Conservation (phyloP, 805 yeast genomes). For the Myxozyma udenii region DNA sequence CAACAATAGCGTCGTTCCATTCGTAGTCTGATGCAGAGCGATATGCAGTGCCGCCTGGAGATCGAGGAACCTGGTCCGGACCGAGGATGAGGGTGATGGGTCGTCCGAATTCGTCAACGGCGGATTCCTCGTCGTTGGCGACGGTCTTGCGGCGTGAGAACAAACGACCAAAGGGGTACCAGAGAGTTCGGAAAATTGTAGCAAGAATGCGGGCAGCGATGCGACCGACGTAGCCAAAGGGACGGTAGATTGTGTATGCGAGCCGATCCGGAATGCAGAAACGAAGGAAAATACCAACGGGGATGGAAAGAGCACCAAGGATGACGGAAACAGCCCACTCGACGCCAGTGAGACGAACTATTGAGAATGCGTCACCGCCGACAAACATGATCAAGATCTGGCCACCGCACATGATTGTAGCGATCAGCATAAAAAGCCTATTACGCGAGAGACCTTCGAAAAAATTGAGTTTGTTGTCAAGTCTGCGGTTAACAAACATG, state of each 20-base stretch:
- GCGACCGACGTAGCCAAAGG: slow-evolving; percentile 16
- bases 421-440: slow-evolving; percentile 73
- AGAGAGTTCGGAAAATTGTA: slow-evolving; percentile 3
- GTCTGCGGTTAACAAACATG: slow-evolving; percentile 81
- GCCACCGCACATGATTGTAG: slow-evolving; percentile 70
- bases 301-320: slow-evolving; percentile 77
- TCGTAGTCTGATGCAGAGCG: slow-evolving; percentile 28
- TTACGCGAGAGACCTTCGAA: slow-evolving; percentile 79
- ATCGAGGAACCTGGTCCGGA: slow-evolving; percentile 3
- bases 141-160: not conserved
- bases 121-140: slow-evolving; percentile 27
- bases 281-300: slow-evolving; percentile 73
- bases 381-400: slow-evolving; percentile 91
- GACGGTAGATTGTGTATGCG: slow-evolving; percentile 23
- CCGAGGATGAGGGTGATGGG: not conserved
- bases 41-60: slow-evolving; percentile 17
- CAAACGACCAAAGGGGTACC: slow-evolving; percentile 29
- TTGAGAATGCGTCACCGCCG: slow-evolving; percentile 93
- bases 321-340: slow-evolving; percentile 88
- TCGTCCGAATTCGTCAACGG: slow-evolving; percentile 7
- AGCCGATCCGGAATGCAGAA: slow-evolving; percentile 68
- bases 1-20: slow-evolving; percentile 44
- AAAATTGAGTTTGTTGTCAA: slow-evolving; percentile 82
- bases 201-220: slow-evolving; percentile 2
- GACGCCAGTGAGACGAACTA: slow-evolving; percentile 71